Percentiles rank a stretch among this genome's conserved stretches.
Conservation (phyloP, 2,329 filamentous ascomycete species). For the Ophiostoma perfectum region DNA sequence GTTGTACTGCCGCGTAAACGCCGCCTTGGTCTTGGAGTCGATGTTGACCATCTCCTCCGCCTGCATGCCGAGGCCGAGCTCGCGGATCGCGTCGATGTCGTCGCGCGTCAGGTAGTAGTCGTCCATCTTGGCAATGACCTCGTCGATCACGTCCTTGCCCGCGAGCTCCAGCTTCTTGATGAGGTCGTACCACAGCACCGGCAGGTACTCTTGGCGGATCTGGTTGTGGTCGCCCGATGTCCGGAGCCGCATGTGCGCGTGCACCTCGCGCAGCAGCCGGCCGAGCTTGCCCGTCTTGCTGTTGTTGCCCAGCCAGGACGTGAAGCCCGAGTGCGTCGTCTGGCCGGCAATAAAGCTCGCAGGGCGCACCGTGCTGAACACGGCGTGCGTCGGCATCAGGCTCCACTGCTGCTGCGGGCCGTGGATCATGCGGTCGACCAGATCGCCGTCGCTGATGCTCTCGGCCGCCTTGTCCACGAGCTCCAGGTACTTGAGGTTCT, state of each 20-base stretch:
- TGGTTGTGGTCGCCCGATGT: slow-evolving; percentile 89
- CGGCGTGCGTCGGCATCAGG: slow-evolving; percentile 90
- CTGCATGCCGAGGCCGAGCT: slow-evolving; percentile 84
- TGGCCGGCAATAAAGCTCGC: slow-evolving; percentile 81
- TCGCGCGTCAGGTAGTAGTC: slow-evolving; percentile 92
- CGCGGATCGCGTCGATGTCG: slow-evolving; percentile 87
- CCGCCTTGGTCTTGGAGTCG: slow-evolving; percentile 76
- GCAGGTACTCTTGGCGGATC: slow-evolving; percentile 89
- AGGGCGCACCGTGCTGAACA: slow-evolving; percentile 91
- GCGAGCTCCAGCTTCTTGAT: slow-evolving; percentile 68
- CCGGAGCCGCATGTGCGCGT: slow-evolving; percentile 91
- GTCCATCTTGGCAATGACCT: slow-evolving; percentile 93
- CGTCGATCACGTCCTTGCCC: slow-evolving; percentile 74
- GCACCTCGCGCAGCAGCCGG: slow-evolving; percentile 84
- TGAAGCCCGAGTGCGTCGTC: slow-evolving; percentile 70
- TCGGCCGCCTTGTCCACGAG: slow-evolving; percentile 82
- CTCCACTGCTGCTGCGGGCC: slow-evolving; percentile 98
- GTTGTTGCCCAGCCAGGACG: slow-evolving; percentile 90
- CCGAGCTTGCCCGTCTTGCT: slow-evolving; percentile 75
- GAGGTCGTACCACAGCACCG: slow-evolving; percentile 75
- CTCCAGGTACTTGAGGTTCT: slow-evolving; percentile 76
- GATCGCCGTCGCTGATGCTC: slow-evolving; percentile 93
- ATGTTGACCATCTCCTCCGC: slow-evolving; percentile 69
- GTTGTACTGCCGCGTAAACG: slow-evolving; percentile 88
- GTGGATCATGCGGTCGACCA: slow-evolving; percentile 97